Conservation (phyloP, 345 rosid species). For the Hypericum androsaemum region DNA sequence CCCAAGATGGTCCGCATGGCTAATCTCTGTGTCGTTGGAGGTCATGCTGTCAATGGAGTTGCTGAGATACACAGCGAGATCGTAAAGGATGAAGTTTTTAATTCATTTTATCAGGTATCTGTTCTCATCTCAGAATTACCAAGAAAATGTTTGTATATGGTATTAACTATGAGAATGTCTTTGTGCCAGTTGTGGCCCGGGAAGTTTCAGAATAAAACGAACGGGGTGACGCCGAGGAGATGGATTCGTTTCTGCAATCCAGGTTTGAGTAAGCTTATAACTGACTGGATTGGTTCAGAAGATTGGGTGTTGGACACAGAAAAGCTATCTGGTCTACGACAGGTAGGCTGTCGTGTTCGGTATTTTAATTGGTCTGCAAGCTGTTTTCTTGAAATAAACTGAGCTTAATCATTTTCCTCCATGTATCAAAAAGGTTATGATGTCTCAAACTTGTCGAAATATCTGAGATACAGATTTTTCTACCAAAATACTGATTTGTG, state of each 20-base stretch:
- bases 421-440: too few species aligned
- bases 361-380: too few species aligned
- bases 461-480: too few species aligned
- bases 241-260: constrained; percentile 49
- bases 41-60: not conserved
- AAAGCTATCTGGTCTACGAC: constrained; percentile 23
- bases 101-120: too few species aligned
- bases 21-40: constrained; percentile 12
- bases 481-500: too few species aligned
- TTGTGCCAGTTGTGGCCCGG: constrained; percentile 40
- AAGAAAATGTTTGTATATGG: too few species aligned
- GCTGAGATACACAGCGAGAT: too few species aligned
- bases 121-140: too few species aligned
- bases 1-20: constrained; percentile 63
- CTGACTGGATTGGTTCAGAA: constrained; percentile 41
- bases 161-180: not conserved
- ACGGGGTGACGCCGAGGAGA: constrained; percentile 51
- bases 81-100: too few species aligned
- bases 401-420: too few species aligned
- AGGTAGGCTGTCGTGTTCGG: constrained; percentile 16
- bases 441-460: too few species aligned
- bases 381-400: too few species aligned
- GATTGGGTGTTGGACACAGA: constrained; percentile 35
- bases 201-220: constrained; percentile 48
- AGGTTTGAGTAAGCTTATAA: constrained; percentile 31